Evolutionary conservation across 805 yeast genomes (phyloP), one percentile per base, ranked within the genome.

Genomic region (Candida golubevii): DNA sequence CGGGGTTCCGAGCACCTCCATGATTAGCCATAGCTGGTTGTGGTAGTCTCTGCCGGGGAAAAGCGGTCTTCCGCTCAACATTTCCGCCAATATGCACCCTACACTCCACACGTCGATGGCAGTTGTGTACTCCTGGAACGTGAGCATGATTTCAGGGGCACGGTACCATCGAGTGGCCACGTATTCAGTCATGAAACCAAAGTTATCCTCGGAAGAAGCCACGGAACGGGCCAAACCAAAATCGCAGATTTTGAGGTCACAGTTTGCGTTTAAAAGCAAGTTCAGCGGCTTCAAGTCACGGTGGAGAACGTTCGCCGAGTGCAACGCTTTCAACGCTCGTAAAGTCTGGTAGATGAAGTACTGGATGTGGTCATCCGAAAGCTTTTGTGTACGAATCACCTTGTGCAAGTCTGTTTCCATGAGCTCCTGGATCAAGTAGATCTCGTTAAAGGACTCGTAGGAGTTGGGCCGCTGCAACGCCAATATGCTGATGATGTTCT

Each of bases 91-190:
- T 33, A 91, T 91, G 66, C 98, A 91, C 5, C 98, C 98, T 18
- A 89, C 96, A 2, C 95, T 85, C 98, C 98, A 91, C 29, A 91
- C 81, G 65, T 91, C 98, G 58, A 91, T 91, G 31, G 97, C 97
- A 33, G 91, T 86, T 26, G 97, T 86, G 67, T 91, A 91, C 57
- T 85, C 88, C 51, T 89, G 91, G 57, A 90, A 88, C 11, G 96
- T 88, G 39, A 91, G 75, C 98, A 91, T 91, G 61, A 91, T 89
- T 58, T 91, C 98, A 0, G 98, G 98, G 0, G 98, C 98, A 45
- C 98, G 74, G 65, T 91, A 91, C 97, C 98, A 91, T 53, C 98
- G 73, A 4, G 98, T 91, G 8, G 98, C 98, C 36, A 91, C 98
- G 61, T 91, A 91, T 65, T 91, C 98, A 2, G 98, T 91, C 95